These are phyloP conservation scores for Metschnikowia cerradonensis DNA, from an alignment of 805 yeast species.

Conservation along the genomic window DNA sequence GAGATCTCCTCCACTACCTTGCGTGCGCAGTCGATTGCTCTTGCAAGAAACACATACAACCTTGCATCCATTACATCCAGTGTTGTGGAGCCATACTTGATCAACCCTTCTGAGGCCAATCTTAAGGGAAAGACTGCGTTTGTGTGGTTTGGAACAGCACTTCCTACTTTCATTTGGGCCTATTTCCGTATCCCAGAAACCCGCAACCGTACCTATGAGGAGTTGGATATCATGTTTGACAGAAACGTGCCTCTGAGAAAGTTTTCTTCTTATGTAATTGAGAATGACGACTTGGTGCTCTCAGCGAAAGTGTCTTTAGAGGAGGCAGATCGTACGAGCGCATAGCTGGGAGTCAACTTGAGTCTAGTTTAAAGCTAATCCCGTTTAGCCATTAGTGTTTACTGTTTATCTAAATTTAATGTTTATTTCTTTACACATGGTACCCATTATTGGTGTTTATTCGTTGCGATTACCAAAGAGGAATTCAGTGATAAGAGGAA, in stretches of 20 bases:
- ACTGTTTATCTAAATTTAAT: not conserved
- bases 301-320: conserved; percentile 1
- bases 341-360: not conserved
- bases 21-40: conserved; percentile 12
- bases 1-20: conserved; percentile 11
- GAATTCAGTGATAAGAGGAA: not conserved
- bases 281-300: conserved; percentile 3
- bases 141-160: conserved; percentile 14
- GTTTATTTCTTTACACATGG: not conserved
- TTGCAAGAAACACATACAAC: conserved; percentile 10
- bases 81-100: conserved; percentile 10
- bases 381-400: not conserved
- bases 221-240: conserved; percentile 11
- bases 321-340: not conserved
- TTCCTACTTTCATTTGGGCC: conserved; percentile 26
- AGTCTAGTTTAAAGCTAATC: not conserved
- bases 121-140: conserved; percentile 14
- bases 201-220: conserved; percentile 10
- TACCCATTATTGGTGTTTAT: not conserved
- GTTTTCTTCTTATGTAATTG: conserved; percentile 4
- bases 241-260: conserved; percentile 6
- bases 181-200: conserved; percentile 18
- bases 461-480: not conserved
- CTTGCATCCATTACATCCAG: conserved; percentile 11
- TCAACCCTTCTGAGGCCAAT: conserved; percentile 11